These are phyloP conservation scores for Teunomyces panamensis DNA, from an alignment of 805 yeast species.

Conservation along the genomic window DNA sequence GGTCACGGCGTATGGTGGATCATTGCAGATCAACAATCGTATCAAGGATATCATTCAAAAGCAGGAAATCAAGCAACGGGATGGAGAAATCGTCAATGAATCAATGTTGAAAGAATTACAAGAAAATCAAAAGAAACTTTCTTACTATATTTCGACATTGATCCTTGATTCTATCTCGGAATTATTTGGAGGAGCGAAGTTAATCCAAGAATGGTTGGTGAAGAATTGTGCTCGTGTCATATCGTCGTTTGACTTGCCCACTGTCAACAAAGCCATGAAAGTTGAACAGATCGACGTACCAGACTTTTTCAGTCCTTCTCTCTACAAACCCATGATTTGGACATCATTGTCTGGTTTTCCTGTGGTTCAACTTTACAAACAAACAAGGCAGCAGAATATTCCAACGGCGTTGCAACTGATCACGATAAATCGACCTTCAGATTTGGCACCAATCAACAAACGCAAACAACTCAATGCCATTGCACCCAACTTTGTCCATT, in stretches of 20 bases:
- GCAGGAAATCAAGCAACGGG: conserved; percentile 6
- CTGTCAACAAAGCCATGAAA: conserved; percentile 8
- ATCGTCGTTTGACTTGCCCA: conserved; percentile 19
- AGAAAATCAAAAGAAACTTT: background rate
- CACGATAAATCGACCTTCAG: conserved; percentile 15
- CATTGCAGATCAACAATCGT: conserved; percentile 26
- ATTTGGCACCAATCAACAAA: conserved; percentile 22
- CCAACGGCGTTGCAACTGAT: conserved; percentile 24
- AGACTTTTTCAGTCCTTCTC: conserved; percentile 18
- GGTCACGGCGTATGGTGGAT: conserved; percentile 38
- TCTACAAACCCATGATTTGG: conserved; percentile 40
- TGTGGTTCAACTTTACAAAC: conserved; percentile 34
- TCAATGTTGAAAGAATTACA: background rate
- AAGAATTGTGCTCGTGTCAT: conserved; percentile 29
- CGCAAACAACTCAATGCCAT: conserved; percentile 34
- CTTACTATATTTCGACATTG: conserved; percentile 17
- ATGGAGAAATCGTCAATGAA: background rate
- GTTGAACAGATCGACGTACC: background rate
- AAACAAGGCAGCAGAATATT: conserved; percentile 10
- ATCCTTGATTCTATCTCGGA: conserved; percentile 25
- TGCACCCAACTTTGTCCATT: conserved; percentile 45
- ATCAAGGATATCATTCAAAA: conserved; percentile 21
- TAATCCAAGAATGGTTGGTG: conserved; percentile 35
- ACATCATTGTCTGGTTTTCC: conserved; percentile 41
- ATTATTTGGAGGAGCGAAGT: conserved; percentile 31